Base-by-base conservation (phyloP, 805 yeast species). In the Candida xiaguanensis region DNA sequence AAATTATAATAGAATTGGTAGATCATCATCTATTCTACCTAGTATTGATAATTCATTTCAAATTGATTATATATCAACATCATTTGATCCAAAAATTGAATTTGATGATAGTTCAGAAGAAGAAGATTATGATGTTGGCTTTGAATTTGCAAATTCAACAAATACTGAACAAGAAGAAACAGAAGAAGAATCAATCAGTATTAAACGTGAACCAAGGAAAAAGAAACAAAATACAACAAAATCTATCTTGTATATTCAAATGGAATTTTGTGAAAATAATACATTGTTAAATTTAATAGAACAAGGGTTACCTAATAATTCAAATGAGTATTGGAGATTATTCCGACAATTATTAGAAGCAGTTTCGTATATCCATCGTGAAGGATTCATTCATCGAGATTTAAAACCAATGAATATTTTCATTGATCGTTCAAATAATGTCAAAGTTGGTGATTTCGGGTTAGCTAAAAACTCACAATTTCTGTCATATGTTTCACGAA, bases 261-360 rank as follows among this genome's bases (percentile, higher is more conserved):
- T 93, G 99, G 99, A 93, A 59, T 93, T 93, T 52, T 93, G 99
- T 63, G 99, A 93, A 53, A 93, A 91, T 55, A 87, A 86, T 42
- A 91, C 99, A 0, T 63, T 93, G 20, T 75, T 76, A 37, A 96
- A 93, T 61, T 65, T 93, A 44, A 91, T 93, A 34, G 76, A 72
- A 39, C 75, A 78, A 29, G 89, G 88, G 0, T 67, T 93, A 9
- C 85, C 82, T 4, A 65, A 65, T 8, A 78, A 85, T 35, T 67
- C 86, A 0, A 84, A 78, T 42, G 95, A 86, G 50, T 91, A 90
- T 55, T 93, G 97, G 96, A 70, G 96, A 43, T 67, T 91, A 4
- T 75, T 93, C 46, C 71, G 96, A 31, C 97, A 91, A 56, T 77
- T 90, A 3, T 62, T 90, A 17, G 97, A 91, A 51, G 99, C 96